A percentile compares a stretch with the other conserved stretches of the same genome.
phyloP scores from a whole-genome alignment of 2,329 filamentous ascomycete genomes.

The Calonectria leucothoes region DNA sequence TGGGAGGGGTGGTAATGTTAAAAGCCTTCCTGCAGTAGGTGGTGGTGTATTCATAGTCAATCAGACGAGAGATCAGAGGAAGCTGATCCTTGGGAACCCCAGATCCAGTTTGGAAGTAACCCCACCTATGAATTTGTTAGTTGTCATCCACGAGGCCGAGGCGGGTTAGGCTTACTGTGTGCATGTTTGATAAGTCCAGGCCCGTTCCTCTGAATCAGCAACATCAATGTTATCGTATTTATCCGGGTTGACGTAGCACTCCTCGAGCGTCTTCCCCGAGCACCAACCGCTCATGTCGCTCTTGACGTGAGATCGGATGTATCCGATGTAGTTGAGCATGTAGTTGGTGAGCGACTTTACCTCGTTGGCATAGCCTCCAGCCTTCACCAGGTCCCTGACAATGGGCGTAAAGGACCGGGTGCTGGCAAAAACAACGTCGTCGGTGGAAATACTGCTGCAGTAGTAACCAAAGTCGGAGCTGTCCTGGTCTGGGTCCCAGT shows the following conservation, averaged over 20 bases:
- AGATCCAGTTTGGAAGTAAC: conserved; percentile 80
- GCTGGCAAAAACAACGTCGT: conserved; percentile 54
- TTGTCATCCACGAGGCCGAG: background rate
- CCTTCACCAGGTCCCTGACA: conserved; percentile 53
- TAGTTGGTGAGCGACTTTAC: conserved; percentile 51
- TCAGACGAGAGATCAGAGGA: conserved; percentile 77
- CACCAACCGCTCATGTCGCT: conserved; percentile 36
- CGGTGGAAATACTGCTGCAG: conserved; percentile 59
- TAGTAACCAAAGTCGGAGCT: conserved; percentile 57
- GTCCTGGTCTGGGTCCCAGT: conserved; percentile 65
- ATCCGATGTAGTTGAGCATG: conserved; percentile 65
- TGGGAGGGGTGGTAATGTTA: conserved; percentile 73
- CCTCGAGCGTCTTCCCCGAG: conserved; percentile 35
- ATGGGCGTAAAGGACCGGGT: conserved; percentile 49
- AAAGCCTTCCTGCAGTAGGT: conserved; percentile 75
- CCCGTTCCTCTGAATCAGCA: conserved; percentile 43
- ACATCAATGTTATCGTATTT: conserved; percentile 35
- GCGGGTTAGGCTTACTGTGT: conserved; percentile 56
- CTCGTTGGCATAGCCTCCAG: conserved; percentile 55
- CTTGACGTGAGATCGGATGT: conserved; percentile 50
- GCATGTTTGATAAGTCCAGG: conserved; percentile 67
- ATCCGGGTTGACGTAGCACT: conserved; percentile 47
- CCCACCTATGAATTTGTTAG: conserved; percentile 68
- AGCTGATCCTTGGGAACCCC: conserved; percentile 72
- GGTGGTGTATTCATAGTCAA: conserved; percentile 72